Conservation (phyloP, 495 filamentous ascomycete species). For the Achaetomiella virescens region DNA sequence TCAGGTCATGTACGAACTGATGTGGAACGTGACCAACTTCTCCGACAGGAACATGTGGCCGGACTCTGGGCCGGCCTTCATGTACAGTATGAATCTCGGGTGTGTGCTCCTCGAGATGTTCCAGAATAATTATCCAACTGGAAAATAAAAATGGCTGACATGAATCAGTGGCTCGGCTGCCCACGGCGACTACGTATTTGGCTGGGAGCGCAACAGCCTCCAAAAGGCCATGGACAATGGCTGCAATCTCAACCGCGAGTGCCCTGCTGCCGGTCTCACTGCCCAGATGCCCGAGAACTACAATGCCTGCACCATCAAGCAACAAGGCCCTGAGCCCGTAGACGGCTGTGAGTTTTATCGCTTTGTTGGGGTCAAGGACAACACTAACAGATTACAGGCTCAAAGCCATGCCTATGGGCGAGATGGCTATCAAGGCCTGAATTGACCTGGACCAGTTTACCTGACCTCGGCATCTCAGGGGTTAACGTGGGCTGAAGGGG, state of each 20-base stretch:
- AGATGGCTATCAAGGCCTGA: constrained; percentile 48
- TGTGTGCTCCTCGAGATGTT: too few relatives aligned
- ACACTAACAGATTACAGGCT: constrained; percentile 27
- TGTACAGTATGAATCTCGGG: constrained; percentile 46
- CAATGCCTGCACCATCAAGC: constrained; percentile 43
- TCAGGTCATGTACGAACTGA: constrained; percentile 65
- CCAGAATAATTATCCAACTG: too few relatives aligned
- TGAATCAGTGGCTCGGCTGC: constrained; percentile 37
- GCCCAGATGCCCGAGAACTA: constrained; percentile 39
- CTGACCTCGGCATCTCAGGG: too few relatives aligned
- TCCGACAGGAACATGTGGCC: constrained; percentile 50
- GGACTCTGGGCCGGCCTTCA: constrained; percentile 49
- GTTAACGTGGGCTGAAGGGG: too few relatives aligned
- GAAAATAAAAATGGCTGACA: not conserved
- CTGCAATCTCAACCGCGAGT: constrained; percentile 53
- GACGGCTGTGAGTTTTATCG: constrained; percentile 42
- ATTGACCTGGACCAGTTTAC: too few relatives aligned
- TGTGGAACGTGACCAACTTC: constrained; percentile 55
- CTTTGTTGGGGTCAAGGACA: not conserved
- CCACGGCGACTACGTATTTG: constrained; percentile 76
- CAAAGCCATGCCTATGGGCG: constrained; percentile 46
- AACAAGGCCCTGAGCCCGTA: constrained; percentile 45
- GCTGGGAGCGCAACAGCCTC: constrained; percentile 63
- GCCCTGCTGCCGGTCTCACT: constrained; percentile 41
- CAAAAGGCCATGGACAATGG: constrained; percentile 55